Evolutionary conservation across 768 basidiomycete species (phyloP).

Genomic region (Hericium erinaceus): DNA sequence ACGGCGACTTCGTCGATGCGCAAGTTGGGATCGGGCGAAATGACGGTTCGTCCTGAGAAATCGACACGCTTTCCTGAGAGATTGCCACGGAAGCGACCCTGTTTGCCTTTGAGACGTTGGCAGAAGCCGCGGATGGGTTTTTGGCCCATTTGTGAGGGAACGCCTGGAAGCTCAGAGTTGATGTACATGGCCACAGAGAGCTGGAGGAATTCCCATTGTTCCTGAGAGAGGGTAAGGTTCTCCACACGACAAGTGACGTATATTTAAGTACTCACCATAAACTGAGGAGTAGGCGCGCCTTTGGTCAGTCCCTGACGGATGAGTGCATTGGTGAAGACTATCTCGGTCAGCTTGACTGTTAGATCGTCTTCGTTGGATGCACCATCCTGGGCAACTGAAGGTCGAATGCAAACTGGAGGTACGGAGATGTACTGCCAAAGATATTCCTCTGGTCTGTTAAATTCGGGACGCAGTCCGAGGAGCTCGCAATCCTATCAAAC

Average conservation of each 20-base stretch:
- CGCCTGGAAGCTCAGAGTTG: slow-evolving; percentile 93
- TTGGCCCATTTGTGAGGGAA: slow-evolving; percentile 76
- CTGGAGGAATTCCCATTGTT: slow-evolving; percentile 98
- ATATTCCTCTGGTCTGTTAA: slow-evolving; percentile 92
- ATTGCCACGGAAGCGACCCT: slow-evolving; percentile 97
- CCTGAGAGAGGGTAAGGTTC: slow-evolving; percentile 34
- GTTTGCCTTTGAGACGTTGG: slow-evolving; percentile 96
- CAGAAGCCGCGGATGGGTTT: slow-evolving; percentile 98
- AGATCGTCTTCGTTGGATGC: slow-evolving; percentile 98
- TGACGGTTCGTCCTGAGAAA: slow-evolving; percentile 96
- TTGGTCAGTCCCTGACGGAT: slow-evolving; percentile 85
- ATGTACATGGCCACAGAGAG: slow-evolving; percentile 95
- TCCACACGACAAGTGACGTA: slow-evolving; percentile 5
- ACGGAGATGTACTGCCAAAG: slow-evolving; percentile 99
- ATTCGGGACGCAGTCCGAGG: slow-evolving; percentile 78
- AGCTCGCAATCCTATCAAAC: slow-evolving; percentile 80
- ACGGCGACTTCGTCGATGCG: slow-evolving; percentile 98
- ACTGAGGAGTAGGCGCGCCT: slow-evolving; percentile 79
- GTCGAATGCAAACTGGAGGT: slow-evolving; percentile 94
- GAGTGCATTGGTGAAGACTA: slow-evolving; percentile 87
- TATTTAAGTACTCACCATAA: slow-evolving; percentile 52
- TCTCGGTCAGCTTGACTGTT: slow-evolving; percentile 95
- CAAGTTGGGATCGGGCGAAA: slow-evolving; percentile 97
- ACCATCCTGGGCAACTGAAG: slow-evolving; percentile 94
- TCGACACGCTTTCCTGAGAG: slow-evolving; percentile 98